Base-by-base conservation (phyloP, 768 basidiomycete species). In the Phanerodontia chrysosporium region DNA sequence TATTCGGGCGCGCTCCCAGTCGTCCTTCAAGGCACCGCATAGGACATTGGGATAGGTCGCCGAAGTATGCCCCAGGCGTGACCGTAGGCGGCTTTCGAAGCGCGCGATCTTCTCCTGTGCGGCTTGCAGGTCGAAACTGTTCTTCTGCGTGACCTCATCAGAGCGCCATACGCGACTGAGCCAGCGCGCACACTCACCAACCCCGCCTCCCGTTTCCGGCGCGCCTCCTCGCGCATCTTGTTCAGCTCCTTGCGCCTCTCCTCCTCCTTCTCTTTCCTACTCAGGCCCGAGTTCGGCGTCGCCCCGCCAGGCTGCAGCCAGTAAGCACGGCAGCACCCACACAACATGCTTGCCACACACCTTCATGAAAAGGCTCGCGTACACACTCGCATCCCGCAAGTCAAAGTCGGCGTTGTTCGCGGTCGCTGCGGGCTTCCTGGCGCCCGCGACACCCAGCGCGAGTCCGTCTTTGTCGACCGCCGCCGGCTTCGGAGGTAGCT, bases 201-300 rank as follows among this genome's bases (percentile, higher is more conserved):
- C 63, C 88, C 86, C 44, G 75, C 71, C 21, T 73, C 72, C 10
- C 84, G 78, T 62, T 80, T 86, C 1, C 78, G 79, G 62, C 79
- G 78, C 18, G 84, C 85, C 39, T 89, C 89, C 39, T 90, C 85
- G 57, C 86, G 79, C 84, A 87, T 81, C 66, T 76, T 82, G 65
- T 85, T 78, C 64, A 90, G 65, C 58, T 91, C 86, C 63, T 79
- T 85, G 58, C 82, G 77, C 49, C 86, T 76, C 66, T 89, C 87
- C 62, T 89, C 87, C n/a, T 87, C 83, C 45, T 76, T 78, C 59
- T 89, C 87, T 22, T 87, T 83, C 46, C 78, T 73, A 45, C 73
- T 82, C 45, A 69, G 21, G 0, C 68, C 68, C 8, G 70, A 67
- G 49, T 67, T 64, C 0, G 70, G 68, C 9, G 66, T 64, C 2